phyloP scores from a whole-genome alignment of 495 filamentous ascomycete species.

The Aspergillus nanangensis region DNA sequence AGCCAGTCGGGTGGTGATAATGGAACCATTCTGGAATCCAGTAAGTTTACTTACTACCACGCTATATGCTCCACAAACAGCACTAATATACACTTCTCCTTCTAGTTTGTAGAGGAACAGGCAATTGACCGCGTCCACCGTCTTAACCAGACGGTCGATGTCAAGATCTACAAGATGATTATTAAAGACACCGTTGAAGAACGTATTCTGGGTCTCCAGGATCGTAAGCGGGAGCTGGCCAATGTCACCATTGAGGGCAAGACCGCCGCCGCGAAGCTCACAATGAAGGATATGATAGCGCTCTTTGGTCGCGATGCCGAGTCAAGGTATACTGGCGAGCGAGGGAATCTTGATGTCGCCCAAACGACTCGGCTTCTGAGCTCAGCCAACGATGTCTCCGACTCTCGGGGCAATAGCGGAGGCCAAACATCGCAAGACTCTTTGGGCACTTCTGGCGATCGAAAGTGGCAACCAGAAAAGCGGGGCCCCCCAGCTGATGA shows the following conservation, averaged over 20 bases:
- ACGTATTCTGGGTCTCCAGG: constrained; percentile 84
- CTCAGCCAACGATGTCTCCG: constrained; percentile 15
- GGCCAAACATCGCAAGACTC: constrained; percentile 1
- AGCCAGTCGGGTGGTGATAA: constrained; percentile 85
- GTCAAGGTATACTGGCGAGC: constrained; percentile 30
- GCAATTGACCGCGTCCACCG: constrained; percentile 97
- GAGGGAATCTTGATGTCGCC: constrained; percentile 25
- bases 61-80: not conserved
- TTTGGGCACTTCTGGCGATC: constrained; percentile 24
- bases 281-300: constrained; percentile 88
- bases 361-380: constrained; percentile 24
- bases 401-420: constrained; percentile 7
- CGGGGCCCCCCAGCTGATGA: constrained; percentile 28
- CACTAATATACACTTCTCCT: constrained; percentile 19
- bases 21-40: constrained; percentile 98
- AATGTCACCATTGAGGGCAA: constrained; percentile 80
- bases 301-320: constrained; percentile 81
- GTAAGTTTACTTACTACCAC: constrained; percentile 40
- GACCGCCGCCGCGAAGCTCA: constrained; percentile 71
- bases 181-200: constrained; percentile 84
- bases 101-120: constrained; percentile 91
- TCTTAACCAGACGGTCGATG: constrained; percentile 89
- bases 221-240: constrained; percentile 85
- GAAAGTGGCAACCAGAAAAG: constrained; percentile 18
- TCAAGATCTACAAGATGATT: constrained; percentile 90